A percentile compares a stretch with the other conserved stretches of the same genome.
Evolutionary conservation across 2,329 filamentous ascomycete species (phyloP).

Genomic region (Aspergillus amoenus): DNA sequence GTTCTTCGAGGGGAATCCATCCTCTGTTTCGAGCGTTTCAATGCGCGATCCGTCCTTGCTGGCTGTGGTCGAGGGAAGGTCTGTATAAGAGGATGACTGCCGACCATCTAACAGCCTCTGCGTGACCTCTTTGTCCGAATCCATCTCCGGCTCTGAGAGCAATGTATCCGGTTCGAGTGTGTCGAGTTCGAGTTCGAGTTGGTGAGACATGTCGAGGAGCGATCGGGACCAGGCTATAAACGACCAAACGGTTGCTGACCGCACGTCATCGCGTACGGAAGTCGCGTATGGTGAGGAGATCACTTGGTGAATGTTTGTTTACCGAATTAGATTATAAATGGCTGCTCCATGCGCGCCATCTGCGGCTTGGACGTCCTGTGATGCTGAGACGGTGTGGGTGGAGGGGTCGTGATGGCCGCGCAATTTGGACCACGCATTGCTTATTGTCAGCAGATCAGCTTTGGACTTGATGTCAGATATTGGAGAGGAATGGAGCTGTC

Average conservation of each 20-base stretch:
- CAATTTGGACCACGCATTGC: background rate
- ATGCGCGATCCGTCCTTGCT: background rate
- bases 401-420: background rate
- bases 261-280: background rate
- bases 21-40: background rate
- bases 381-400: background rate
- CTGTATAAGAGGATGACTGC: slow-evolving; percentile 1
- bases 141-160: background rate
- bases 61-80: background rate
- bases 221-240: background rate
- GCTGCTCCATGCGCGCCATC: background rate
- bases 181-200: background rate
- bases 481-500: background rate
- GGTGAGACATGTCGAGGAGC: background rate
- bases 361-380: background rate
- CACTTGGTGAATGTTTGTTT: background rate
- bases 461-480: background rate
- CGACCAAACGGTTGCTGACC: background rate
- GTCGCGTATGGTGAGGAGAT: background rate
- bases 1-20: slow-evolving; percentile 7
- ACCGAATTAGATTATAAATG: background rate
- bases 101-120: slow-evolving; percentile 3
- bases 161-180: background rate
- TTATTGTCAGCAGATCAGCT: background rate
- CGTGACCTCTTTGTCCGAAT: slow-evolving; percentile 3